Evolutionary conservation across 2,329 filamentous ascomycete species (phyloP).

Genomic region (Fusarium secorum): DNA sequence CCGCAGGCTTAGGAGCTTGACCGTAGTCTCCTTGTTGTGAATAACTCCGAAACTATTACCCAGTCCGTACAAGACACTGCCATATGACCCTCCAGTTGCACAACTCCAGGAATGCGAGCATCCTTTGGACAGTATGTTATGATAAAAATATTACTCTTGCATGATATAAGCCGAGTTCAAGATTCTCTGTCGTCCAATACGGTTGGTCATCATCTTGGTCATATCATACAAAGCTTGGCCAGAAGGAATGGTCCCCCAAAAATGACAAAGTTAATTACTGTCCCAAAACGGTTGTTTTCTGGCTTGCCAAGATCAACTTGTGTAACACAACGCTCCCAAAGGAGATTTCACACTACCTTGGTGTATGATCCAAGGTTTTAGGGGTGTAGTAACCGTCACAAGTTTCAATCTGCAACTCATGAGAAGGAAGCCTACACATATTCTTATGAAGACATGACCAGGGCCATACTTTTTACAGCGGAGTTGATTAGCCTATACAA

Average conservation of each 20-base stretch:
- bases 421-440: not conserved
- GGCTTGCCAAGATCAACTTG: not conserved
- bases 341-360: not conserved
- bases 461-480: not conserved
- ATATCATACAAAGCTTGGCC: not conserved
- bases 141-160: not conserved
- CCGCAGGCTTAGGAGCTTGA: not conserved
- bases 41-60: not conserved
- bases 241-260: not conserved
- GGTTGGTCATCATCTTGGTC: not conserved
- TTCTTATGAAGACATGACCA: not conserved
- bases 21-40: not conserved
- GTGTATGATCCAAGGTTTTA: not conserved
- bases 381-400: not conserved
- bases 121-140: not conserved
- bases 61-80: not conserved
- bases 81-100: not conserved
- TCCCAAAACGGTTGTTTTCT: constrained; percentile 17
- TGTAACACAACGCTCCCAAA: not conserved
- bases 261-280: constrained; percentile 10
- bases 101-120: constrained; percentile 7
- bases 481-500: not conserved
- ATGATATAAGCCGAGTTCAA: not conserved
- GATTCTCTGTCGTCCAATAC: not conserved
- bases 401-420: not conserved